phyloP scores from a whole-genome alignment of 2,329 filamentous ascomycete species.

The Onygenales sp. region DNA sequence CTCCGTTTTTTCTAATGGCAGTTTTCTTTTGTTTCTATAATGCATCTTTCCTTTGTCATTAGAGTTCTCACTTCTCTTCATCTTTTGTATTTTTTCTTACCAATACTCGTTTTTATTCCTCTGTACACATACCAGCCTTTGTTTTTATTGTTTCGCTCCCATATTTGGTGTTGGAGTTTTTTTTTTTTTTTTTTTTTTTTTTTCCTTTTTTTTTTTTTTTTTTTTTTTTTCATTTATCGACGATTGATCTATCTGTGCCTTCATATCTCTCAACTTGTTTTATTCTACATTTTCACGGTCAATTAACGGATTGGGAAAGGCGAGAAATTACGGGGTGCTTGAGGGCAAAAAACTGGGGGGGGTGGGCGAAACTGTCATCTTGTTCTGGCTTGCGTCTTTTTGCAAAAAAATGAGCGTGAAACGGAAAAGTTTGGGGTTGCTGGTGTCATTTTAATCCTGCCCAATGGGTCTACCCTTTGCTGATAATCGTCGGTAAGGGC shows the following conservation, averaged over 20 bases:
- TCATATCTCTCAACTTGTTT: background rate
- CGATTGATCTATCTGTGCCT: background rate
- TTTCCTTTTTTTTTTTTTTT: conserved; percentile 18
- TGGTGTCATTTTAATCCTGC: too few species aligned
- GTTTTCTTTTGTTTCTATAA: background rate
- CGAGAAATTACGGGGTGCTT: too few species aligned
- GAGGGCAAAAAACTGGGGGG: too few species aligned
- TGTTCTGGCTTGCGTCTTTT: background rate
- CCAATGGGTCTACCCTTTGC: too few species aligned
- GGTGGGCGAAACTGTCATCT: too few species aligned
- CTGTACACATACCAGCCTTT: conserved; percentile 16
- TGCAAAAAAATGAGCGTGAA: background rate
- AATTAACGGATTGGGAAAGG: too few species aligned
- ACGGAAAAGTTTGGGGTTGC: background rate
- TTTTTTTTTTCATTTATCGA: conserved; percentile 13
- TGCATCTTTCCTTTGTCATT: conserved; percentile 12
- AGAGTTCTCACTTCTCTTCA: conserved; percentile 13
- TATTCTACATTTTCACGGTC: background rate
- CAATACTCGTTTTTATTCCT: conserved; percentile 11
- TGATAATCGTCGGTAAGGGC: too few species aligned
- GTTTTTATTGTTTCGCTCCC: conserved; percentile 10
- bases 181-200: conserved; percentile 15
- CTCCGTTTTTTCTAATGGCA: background rate
- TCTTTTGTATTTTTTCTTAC: conserved; percentile 8
- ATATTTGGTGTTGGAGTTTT: conserved; percentile 16